Base-by-base conservation (phyloP, 2,329 filamentous ascomycete genomes). In the Escovopsis sp. region DNA sequence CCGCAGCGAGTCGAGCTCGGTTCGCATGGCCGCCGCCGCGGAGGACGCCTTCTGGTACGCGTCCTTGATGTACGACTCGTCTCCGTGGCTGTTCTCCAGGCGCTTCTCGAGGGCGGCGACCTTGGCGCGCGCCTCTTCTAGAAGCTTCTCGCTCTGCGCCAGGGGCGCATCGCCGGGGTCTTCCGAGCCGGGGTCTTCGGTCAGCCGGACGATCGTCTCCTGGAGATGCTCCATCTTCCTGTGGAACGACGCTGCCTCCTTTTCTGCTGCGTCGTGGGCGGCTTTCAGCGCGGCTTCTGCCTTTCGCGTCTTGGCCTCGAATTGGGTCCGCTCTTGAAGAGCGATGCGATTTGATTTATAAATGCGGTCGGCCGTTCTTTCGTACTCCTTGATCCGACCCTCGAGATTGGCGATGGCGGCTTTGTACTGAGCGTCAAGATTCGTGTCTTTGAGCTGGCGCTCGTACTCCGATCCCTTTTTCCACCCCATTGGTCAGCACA, bases 11-110 rank as follows among this genome's bases (percentile, higher is more conserved):
- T 51, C 51, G 42, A 68, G 69, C 45, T 72, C 64, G 2, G 54
- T 46, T 15, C 56, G 53, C 3, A 72, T 52, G 13, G 60, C 57
- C 12, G 57, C 56, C 3, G 63, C 64, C 1, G 58, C 51, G 23
- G 63, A 61, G 8, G 70, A 72, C 1, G 68, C 65, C 16, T 67
- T 60, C 44, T 79, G 76, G 45, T 80, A 82, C 9, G 65, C 58
- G 4, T 62, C 60, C 35, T 70, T 66, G 11, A 64, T 57, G 45
- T 75, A 82, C 2, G 74, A 69, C 18, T 65, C 56, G 4, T 75
- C 69, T 12, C 57, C 58, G 19, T 66, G 54, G 4, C 61, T 52
- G 5, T 58, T 54, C 35, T 58, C 57, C 5, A 58, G 48, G 15
- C 56, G 56, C 36, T 53, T 55, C 27, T 65, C 61, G 4, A 66